Evolutionary conservation across 2,329 filamentous ascomycete genomes (phyloP).

Genomic region (Coniochaeta prunicola): DNA sequence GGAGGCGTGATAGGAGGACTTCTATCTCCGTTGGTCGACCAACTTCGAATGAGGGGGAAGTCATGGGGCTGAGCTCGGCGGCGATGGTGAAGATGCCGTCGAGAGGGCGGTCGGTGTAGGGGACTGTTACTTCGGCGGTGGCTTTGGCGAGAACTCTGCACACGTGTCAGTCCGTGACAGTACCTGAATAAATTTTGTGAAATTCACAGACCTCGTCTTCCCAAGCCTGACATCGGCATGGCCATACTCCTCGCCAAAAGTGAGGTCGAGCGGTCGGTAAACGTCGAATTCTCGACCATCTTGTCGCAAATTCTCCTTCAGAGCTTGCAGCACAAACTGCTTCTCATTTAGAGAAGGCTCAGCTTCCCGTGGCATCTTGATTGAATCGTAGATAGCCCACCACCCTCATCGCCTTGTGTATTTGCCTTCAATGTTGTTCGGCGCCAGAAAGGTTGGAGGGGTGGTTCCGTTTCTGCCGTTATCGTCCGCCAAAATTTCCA

Average conservation of each 20-base stretch:
- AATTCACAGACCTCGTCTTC: constrained; percentile 68
- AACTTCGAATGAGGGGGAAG: constrained; percentile 81
- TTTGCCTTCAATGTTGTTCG: constrained; percentile 3
- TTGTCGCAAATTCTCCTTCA: constrained; percentile 72
- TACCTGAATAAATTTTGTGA: background rate
- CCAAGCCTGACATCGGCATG: constrained; percentile 81
- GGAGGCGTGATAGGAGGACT: constrained; percentile 74
- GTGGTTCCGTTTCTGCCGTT: constrained; percentile 16
- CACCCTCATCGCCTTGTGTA: background rate
- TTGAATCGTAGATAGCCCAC: constrained; percentile 5
- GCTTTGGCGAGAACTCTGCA: constrained; percentile 73
- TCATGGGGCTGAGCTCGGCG: constrained; percentile 87
- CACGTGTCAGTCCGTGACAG: background rate
- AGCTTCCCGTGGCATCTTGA: constrained; percentile 80
- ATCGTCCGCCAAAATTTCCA: constrained; percentile 15
- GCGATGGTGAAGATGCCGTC: constrained; percentile 92
- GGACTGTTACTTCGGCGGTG: constrained; percentile 80
- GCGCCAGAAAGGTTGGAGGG: constrained; percentile 5
- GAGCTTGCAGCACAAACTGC: constrained; percentile 75
- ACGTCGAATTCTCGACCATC: constrained; percentile 79
- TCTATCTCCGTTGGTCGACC: constrained; percentile 79
- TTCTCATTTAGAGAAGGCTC: constrained; percentile 86
- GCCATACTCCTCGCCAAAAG: constrained; percentile 86
- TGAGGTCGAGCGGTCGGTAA: constrained; percentile 69
- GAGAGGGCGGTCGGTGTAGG: constrained; percentile 82